Base-by-base conservation (phyloP, 306 rosid genomes). In the Quillaja saponaria region DNA sequence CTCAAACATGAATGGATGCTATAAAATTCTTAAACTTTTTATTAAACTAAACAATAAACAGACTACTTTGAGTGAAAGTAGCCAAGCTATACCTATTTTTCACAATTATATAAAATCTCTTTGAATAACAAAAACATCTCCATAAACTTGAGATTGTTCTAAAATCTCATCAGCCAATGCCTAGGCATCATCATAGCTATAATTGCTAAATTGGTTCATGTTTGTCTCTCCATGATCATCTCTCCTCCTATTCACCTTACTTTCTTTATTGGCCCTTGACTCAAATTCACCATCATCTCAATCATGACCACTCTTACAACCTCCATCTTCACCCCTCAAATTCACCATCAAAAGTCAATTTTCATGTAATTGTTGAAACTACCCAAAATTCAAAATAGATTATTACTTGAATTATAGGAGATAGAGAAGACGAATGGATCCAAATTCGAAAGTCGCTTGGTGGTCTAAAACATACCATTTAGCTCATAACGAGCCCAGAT, bases 161-260 rank as follows among this genome's bases (percentile, higher is more conserved):
- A 89, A 96, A 67, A 92, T 85, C 76, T 83, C 87, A 76, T 87
- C 95, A 49, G 91, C 89, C 71, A 92, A 75, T 71, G 96, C 99
- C 79, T 92, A 96, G 17, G 94, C 96, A 14, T 86, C 95, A 7
- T 78, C 91, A 70, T 64, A 84, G 80, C 87, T 82, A 47, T 64
- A 82, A 70, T 79, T 91, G 72, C 82, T 80, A 28, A 71, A 75
- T 41, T 41, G 77, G 16, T 84, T 85, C 20, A 25, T 66, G 66
- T 70, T 54, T 76, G 67, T 77, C 49, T 77, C 91, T 13, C 60
- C 80, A 50, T 41, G 74, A 63, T 84, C 87, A 49, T 76, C 81
- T 51, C 88, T 68, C 34, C 69, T 46, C 34, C 79, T 66, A 71
- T 81, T 74, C 6, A 72, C 90, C 77, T 92, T 84, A 71, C 97